These are phyloP conservation scores for Kodamaea sp. DNA, from an alignment of 1,139 yeast species.

Conservation along the genomic window DNA sequence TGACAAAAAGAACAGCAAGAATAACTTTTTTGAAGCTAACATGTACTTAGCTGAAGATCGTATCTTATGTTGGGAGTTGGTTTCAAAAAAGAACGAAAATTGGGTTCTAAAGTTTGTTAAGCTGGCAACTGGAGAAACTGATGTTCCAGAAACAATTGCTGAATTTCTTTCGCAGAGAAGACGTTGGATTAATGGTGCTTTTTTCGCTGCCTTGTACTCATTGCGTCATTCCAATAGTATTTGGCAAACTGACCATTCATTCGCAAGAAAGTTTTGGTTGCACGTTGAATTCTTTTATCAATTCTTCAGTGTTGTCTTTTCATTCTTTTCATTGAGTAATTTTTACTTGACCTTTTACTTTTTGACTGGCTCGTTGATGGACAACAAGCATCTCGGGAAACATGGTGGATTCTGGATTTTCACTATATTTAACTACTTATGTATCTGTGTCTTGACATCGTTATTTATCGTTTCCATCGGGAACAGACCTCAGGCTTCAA, in stretches of 20 bases:
- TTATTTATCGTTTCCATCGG: constrained; percentile 92
- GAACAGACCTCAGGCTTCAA: constrained; percentile 88
- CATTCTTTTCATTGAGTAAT: constrained; percentile 87
- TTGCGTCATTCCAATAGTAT: constrained; percentile 74
- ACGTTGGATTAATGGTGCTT: constrained; percentile 97
- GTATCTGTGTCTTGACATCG: constrained; percentile 76
- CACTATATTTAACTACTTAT: constrained; percentile 77
- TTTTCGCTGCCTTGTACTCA: constrained; percentile 91
- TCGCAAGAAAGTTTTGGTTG: constrained; percentile 68
- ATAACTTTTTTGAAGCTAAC: constrained; percentile 88
- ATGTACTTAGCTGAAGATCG: constrained; percentile 98
- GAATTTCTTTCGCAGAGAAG: constrained; percentile 94
- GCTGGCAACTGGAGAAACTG: constrained; percentile 94
- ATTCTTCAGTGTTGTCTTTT: constrained; percentile 67
- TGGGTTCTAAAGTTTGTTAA: constrained; percentile 94
- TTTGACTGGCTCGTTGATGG: constrained; percentile 79
- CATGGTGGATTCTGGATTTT: constrained; percentile 76
- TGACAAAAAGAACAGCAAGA: constrained; percentile 35
- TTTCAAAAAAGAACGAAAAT: constrained; percentile 78
- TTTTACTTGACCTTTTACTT: constrained; percentile 89
- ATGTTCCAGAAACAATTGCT: constrained; percentile 87
- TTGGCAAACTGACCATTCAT: constrained; percentile 84
- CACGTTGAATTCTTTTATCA: constrained; percentile 85
- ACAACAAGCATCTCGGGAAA: constrained; percentile 51
- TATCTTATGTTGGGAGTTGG: constrained; percentile 94